Evolutionary conservation across 2,329 filamentous ascomycete species (phyloP), one percentile per base, ranked within the genome.

Genomic region (Calonectria pteridis): DNA sequence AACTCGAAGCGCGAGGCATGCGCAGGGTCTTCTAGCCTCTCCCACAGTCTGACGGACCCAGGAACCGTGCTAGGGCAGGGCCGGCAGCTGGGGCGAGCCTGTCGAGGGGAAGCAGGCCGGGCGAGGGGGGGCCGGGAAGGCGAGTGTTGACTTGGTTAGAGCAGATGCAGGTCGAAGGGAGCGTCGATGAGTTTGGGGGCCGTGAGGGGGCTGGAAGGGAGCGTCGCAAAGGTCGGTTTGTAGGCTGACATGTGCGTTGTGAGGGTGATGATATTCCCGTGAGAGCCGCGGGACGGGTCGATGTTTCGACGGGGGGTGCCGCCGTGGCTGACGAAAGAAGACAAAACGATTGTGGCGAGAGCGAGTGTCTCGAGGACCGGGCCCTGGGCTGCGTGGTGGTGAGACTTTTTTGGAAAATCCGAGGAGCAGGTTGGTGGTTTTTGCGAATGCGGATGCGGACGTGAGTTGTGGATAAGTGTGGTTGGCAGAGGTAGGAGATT

Each of bases 1-100:
- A 88, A 84, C 86, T 87, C 81, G 89, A 86, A 82, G 86, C 88
- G 84, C 90, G 90, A 91, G 90, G 89, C 90, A 92, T 92, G 88
- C 88, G 88, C 85, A 82, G 81, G 78, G 77, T 77, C 74, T 80
- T 79, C 77, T 67, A 75, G 69, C 74, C 78, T 77, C 75, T 80
- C 81, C 82, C 82, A 81, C 82, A 83, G 81, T 80, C 82, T 81
- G 80, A 82, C 82, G 76, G 81, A 81, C 83, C 84, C 79, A 76
- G 75, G 76, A 80, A 82, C 83, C 82, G 81, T 75, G 76, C 74
- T 71, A 82, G 81, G 82, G 79, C 83, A 80, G 82, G 84, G 80
- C 81, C 81, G 81, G 83, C 83, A 85, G 81, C 81, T 77, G 81
- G 79, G 80, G 77, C 78, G 80, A 80, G 78, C 76, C 77, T 80